Evolutionary conservation across 2,329 filamentous ascomycete species (phyloP), one percentile per base, ranked within the genome.

Genomic region (Penicillium polonicum): DNA sequence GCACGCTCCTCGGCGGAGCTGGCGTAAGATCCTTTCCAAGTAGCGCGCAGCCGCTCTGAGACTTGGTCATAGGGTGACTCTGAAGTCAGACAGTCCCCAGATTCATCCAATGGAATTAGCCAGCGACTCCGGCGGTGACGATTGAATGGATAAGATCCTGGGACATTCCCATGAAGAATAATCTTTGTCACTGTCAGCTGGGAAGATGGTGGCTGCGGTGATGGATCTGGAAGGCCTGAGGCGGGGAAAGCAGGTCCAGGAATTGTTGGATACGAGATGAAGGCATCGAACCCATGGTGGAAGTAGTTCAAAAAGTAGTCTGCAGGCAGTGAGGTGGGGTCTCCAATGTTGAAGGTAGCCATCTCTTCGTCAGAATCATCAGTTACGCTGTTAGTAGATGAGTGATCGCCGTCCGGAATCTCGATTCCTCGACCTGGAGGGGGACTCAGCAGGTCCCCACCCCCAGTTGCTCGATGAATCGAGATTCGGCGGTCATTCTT

Each of bases 271-370:
- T 87, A 86, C 0, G 93, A 96, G n/a, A 99, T 84, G 5, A 97
- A 82, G 10, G 97, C 84, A 73, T 99, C 94, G 70, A 99, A 95
- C 2, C 94, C 94, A 61, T 96, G 88, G 64, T 93, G 89, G 71
- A 97, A 99, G 73, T 99, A 99, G 73, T 97, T 97, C 76, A 94
- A 97, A 72, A 97, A 99, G 63, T 88, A 92, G 67, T 84, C 81
- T 8, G 76, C 71, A 3, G 76, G 71, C n/a, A 76, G 61, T 7
- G 71, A 72, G 6, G 74, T 71, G 38, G 80, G 76, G 71, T 95
- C 91, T 4, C 86, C 83, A 1, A 86, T 84, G 4, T 75, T 86
- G 65, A 72, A 81, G 78, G 62, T 80, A 31, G 75, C 74, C 51
- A 72, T 63, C 31, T 90, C 88, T 23, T 82, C 80, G 57, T 86